These are phyloP conservation scores for Fusarium verrucosum DNA, from an alignment of 2,329 filamentous ascomycete genomes.

Conservation along the genomic window DNA sequence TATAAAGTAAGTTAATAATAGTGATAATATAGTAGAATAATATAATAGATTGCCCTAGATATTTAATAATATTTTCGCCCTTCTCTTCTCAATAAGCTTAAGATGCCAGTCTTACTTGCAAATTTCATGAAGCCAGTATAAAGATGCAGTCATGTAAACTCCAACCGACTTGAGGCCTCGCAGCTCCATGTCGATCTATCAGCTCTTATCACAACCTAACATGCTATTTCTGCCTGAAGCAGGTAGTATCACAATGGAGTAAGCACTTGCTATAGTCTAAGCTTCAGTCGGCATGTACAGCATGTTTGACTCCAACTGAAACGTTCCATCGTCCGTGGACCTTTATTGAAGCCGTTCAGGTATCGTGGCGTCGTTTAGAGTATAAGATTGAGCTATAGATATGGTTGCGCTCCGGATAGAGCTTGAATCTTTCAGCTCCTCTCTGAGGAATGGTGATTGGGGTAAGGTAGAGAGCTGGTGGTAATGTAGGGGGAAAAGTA, in stretches of 20 bases:
- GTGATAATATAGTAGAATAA: too few species aligned
- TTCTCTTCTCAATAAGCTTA: not conserved
- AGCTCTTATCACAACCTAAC: not conserved
- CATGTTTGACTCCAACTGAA: not conserved
- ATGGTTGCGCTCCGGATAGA: not conserved
- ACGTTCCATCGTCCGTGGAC: not conserved
- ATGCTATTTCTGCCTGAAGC: not conserved
- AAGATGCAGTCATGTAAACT: too few species aligned
- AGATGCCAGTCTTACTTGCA: not conserved
- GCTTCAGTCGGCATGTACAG: conserved; percentile 1
- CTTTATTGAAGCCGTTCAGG: too few species aligned
- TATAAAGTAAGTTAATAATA: too few species aligned
- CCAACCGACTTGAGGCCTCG: accelerated
- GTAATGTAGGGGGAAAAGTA: too few species aligned
- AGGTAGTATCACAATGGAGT: not conserved
- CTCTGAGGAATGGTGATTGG: not conserved
- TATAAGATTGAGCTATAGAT: not conserved
- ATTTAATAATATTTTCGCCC: too few species aligned
- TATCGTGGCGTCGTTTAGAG: not conserved
- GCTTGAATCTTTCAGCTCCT: not conserved
- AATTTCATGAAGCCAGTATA: not conserved
- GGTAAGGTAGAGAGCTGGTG: accelerated
- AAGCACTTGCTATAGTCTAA: not conserved
- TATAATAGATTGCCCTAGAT: too few species aligned
- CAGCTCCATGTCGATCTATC: not conserved